phyloP scores from a whole-genome alignment of 768 basidiomycete species.

The Tylopilus plumbeoviolaceoides region DNA sequence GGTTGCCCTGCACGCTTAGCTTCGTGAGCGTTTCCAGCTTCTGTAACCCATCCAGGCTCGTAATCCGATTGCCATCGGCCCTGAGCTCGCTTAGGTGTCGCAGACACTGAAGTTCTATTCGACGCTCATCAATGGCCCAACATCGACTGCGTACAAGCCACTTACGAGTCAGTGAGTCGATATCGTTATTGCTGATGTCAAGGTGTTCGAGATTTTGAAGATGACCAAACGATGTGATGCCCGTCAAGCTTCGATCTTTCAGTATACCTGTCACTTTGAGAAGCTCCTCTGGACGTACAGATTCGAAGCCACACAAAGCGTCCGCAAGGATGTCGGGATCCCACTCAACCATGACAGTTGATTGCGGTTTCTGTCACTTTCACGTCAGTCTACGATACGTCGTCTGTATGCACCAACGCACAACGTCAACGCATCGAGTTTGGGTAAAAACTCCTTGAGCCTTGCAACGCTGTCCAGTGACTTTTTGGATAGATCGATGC shows the following conservation, averaged over 20 bases:
- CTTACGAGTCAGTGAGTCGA: constrained; percentile 85
- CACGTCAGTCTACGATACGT: constrained; percentile 14
- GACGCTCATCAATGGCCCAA: constrained; percentile 7
- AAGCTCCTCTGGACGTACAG: constrained; percentile 38
- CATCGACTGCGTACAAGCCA: constrained; percentile 17
- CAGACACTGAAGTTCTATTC: constrained; percentile 76
- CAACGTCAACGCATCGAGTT: constrained; percentile 71
- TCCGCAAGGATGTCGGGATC: constrained; percentile 65
- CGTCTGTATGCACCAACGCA: constrained; percentile 38
- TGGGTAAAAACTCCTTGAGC: constrained; percentile 87
- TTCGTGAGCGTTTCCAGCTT: constrained; percentile 78
- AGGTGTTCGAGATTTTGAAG: constrained; percentile 81
- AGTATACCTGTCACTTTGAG: constrained; percentile 11
- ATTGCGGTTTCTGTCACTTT: constrained; percentile 57
- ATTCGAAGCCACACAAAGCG: constrained; percentile 74
- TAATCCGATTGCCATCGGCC: constrained; percentile 83
- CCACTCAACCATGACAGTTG: constrained; percentile 78
- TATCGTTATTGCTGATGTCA: constrained; percentile 86
- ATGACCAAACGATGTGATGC: constrained; percentile 85
- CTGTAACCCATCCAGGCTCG: constrained; percentile 69
- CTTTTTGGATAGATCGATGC: constrained; percentile 67
- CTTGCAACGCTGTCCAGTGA: constrained; percentile 62
- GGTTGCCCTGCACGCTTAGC: constrained; percentile 77
- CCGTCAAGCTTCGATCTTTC: constrained; percentile 60
- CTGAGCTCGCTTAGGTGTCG: constrained; percentile 84